phyloP scores from a whole-genome alignment of 768 basidiomycete species.

The Mycena leptocephala region DNA sequence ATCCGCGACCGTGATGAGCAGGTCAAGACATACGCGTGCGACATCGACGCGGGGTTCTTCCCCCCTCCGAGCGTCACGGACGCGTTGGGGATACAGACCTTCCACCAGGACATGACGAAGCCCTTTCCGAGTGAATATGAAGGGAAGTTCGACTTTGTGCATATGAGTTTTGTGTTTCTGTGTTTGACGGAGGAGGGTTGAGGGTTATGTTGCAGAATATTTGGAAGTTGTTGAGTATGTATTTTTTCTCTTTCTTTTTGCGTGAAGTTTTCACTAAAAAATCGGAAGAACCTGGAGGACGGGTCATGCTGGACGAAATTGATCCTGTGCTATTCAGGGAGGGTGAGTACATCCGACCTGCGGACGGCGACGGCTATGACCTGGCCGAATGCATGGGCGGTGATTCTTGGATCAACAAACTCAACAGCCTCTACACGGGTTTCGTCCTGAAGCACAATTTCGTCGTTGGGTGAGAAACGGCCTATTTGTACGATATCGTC shows the following conservation, averaged over 20 bases:
- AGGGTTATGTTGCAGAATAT: conserved; percentile 24
- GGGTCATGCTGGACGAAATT: background rate
- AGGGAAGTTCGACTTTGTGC: conserved; percentile 35
- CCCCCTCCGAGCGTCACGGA: background rate
- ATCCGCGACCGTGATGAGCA: conserved; percentile 1
- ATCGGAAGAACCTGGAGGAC: background rate
- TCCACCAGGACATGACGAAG: conserved; percentile 36
- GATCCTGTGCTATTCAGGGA: background rate
- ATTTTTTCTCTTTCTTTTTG: background rate
- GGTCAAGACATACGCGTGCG: conserved; percentile 31
- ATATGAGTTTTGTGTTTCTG: conserved; percentile 33
- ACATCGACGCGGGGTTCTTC: conserved; percentile 32
- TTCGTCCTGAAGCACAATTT: conserved; percentile 16
- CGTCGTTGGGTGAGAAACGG: conserved; percentile 14
- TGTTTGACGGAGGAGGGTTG: conserved; percentile 32
- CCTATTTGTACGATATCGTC: background rate
- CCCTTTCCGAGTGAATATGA: conserved; percentile 29
- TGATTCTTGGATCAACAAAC: conserved; percentile 23
- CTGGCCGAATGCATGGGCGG: conserved; percentile 10
- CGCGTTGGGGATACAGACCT: conserved; percentile 24
- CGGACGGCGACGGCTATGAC: background rate
- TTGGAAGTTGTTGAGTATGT: conserved; percentile 23
- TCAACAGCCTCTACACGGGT: conserved; percentile 31
- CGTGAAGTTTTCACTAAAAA: background rate
- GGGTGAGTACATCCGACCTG: background rate